Evolutionary conservation across 352 stramenopile genomes (phyloP).

Genomic region (Aphanomyces euteiches): DNA sequence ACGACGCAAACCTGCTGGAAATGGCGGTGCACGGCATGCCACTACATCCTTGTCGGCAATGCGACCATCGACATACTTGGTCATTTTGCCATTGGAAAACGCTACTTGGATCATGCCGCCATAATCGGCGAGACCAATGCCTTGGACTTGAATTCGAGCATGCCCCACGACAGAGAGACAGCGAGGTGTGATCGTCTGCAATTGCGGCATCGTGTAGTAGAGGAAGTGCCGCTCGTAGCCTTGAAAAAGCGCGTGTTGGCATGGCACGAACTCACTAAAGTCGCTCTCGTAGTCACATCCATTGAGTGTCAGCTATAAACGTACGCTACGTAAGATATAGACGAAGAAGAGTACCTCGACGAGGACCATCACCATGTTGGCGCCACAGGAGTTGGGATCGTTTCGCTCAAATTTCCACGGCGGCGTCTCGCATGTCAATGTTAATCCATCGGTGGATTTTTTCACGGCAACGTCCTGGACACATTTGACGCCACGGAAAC

Average conservation of each 20-base stretch:
- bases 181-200: neutral
- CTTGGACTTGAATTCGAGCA: neutral
- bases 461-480: slow-evolving; percentile 3
- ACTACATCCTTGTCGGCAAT: neutral
- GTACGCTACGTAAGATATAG: neutral
- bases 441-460: neutral
- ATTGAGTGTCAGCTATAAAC: slow-evolving; percentile 25
- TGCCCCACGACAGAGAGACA: slow-evolving; percentile 4
- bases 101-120: slow-evolving; percentile 23
- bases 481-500: slow-evolving; percentile 16
- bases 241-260: slow-evolving; percentile 1
- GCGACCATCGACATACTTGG: slow-evolving; percentile 11
- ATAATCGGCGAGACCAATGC: slow-evolving; percentile 14
- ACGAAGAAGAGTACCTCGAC: slow-evolving; percentile 21
- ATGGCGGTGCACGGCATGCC: slow-evolving; percentile 16
- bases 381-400: neutral
- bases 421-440: neutral
- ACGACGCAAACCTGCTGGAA: slow-evolving; percentile 4
- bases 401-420: neutral
- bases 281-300: slow-evolving; percentile 22
- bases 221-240: slow-evolving; percentile 6
- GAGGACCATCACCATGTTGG: neutral
- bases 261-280: neutral
- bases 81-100: slow-evolving; percentile 22
- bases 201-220: slow-evolving; percentile 6